Conservation (phyloP, 1,284 basidiomycete species). For the Leucoagaricus sp. region DNA sequence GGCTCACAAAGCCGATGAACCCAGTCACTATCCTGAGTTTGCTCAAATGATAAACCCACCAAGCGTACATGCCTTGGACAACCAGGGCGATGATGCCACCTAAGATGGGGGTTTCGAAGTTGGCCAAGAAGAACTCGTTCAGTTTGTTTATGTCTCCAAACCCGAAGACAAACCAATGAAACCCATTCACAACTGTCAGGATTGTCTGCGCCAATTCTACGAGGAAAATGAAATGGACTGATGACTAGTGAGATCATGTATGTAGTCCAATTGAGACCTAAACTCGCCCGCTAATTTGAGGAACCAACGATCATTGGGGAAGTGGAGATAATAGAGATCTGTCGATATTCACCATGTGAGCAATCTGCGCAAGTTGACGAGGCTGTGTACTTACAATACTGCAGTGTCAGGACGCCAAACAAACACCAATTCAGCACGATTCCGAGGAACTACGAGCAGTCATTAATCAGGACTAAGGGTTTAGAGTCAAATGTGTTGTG, state of each 20-base stretch:
- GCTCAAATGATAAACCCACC: constrained; percentile 9
- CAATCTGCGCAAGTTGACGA: not conserved
- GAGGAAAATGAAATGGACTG: constrained; percentile 8
- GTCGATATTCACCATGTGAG: not conserved
- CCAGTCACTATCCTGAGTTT: not conserved
- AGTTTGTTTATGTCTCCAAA: constrained; percentile 8
- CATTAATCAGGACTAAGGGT: not conserved
- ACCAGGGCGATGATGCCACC: constrained; percentile 8
- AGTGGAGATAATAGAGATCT: constrained; percentile 10
- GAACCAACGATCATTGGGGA: constrained; percentile 6
- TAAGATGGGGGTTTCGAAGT: constrained; percentile 9
- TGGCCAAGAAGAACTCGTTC: constrained; percentile 10
- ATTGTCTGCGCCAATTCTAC: constrained; percentile 7
- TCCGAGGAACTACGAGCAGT: constrained; percentile 1
- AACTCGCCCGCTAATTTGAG: constrained; percentile 1
- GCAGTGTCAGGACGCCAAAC: constrained; percentile 4
- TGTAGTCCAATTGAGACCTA: not conserved
- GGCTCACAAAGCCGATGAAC: not conserved
- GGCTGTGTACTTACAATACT: constrained; percentile 4
- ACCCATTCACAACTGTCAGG: constrained; percentile 5
- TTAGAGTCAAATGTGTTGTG: not conserved
- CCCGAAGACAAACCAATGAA: constrained; percentile 10
- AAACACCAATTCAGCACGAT: constrained; percentile 12
- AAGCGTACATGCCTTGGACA: constrained; percentile 3
- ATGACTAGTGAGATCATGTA: not conserved